Conservation (phyloP, 2,329 filamentous ascomycete genomes). For the Pyrenochaeta sp. region DNA sequence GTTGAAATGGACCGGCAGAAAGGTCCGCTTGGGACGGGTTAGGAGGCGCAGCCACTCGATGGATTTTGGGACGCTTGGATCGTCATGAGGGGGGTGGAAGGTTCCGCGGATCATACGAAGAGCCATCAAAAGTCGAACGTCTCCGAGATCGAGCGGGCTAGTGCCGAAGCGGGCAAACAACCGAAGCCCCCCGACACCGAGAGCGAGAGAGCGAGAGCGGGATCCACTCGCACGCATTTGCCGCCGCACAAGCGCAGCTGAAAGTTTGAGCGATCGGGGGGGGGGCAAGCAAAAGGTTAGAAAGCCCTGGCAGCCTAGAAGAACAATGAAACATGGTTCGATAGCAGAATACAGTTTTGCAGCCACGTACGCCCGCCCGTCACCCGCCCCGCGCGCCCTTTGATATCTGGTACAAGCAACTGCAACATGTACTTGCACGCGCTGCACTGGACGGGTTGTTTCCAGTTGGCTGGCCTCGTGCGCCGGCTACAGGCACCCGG, state of each 20-base stretch:
- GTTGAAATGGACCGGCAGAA: constrained; percentile 11
- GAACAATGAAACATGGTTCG: not conserved
- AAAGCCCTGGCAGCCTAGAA: not conserved
- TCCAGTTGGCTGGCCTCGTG: too few species aligned
- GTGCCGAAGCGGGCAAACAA: constrained; percentile 11
- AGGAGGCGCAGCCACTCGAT: constrained; percentile 10
- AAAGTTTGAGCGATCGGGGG: not conserved
- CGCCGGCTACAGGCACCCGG: not conserved
- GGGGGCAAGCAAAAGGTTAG: too few species aligned
- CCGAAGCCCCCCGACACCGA: constrained; percentile 17
- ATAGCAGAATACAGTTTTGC: not conserved
- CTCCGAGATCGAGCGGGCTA: constrained; percentile 16
- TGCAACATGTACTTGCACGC: too few species aligned
- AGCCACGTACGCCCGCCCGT: not conserved
- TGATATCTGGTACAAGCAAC: too few species aligned
- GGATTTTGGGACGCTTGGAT: constrained; percentile 15
- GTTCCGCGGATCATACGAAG: constrained; percentile 3
- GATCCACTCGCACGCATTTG: constrained; percentile 2
- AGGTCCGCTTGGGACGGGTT: constrained; percentile 7
- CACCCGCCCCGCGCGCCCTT: too few species aligned
- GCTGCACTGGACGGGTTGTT: too few species aligned
- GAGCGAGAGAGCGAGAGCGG: constrained; percentile 6
- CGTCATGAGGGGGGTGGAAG: not conserved
- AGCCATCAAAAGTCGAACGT: not conserved
- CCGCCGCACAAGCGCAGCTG: constrained; percentile 2